Conservation (phyloP, 164 flowering plant species). For the Annona cherimola region DNA sequence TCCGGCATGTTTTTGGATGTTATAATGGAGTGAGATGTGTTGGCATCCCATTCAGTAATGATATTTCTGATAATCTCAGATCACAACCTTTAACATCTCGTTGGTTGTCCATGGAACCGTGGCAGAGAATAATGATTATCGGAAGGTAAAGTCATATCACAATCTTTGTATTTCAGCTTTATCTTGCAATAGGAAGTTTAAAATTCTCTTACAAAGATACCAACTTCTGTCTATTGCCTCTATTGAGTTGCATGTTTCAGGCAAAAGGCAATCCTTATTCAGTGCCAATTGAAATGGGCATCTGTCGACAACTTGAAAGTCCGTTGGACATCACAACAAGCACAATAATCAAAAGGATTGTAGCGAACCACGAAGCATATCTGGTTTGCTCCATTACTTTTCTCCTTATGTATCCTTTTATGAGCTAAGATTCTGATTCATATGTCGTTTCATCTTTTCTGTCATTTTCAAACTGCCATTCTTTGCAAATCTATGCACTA, state of each 20-base stretch:
- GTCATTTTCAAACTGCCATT: background rate
- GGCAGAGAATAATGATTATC: constrained; percentile 72
- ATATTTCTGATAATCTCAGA: constrained; percentile 35
- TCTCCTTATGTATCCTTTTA: background rate
- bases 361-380: constrained; percentile 89
- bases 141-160: constrained; percentile 34
- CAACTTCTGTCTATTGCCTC: constrained; percentile 10
- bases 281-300: constrained; percentile 78
- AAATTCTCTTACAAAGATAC: background rate
- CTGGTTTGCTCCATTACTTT: constrained; percentile 43
- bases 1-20: background rate
- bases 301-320: constrained; percentile 67
- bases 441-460: background rate
- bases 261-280: constrained; percentile 61
- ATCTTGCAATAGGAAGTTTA: background rate
- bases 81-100: constrained; percentile 89
- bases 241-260: constrained; percentile 30
- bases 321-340: constrained; percentile 83
- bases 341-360: constrained; percentile 85
- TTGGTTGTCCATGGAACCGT: constrained; percentile 91
- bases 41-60: background rate
- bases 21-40: background rate
- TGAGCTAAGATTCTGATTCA: background rate
- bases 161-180: background rate
- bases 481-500: background rate